These are phyloP conservation scores for Pisolithus albus DNA, from an alignment of 768 basidiomycete genomes.

Conservation along the genomic window DNA sequence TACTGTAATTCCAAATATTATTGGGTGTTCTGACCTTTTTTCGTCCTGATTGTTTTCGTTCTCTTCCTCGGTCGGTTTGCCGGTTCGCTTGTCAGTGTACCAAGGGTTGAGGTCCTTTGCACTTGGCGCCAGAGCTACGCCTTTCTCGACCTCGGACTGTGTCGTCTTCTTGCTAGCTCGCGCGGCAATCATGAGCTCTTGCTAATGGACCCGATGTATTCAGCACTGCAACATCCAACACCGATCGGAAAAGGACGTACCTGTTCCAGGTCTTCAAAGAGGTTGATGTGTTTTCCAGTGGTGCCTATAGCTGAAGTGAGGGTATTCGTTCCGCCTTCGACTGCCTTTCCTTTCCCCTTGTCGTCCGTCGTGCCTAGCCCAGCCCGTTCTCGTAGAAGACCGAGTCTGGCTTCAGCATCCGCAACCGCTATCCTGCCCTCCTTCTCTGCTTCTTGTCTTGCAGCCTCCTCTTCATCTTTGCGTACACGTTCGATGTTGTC, in stretches of 20 bases:
- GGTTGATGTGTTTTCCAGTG: constrained; percentile 68
- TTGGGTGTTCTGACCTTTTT: constrained; percentile 26
- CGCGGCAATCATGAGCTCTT: constrained; percentile 39
- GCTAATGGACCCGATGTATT: constrained; percentile 24
- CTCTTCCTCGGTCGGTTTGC: constrained; percentile 9
- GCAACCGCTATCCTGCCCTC: constrained; percentile 70
- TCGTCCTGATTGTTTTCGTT: constrained; percentile 29
- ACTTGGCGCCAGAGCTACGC: constrained; percentile 66
- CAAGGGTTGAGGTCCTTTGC: constrained; percentile 76
- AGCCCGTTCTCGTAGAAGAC: constrained; percentile 54
- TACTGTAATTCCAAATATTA: too few species aligned
- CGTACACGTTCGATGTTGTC: constrained; percentile 81
- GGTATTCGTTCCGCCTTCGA: constrained; percentile 26
- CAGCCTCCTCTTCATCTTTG: constrained; percentile 77
- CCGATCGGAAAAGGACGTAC: constrained; percentile 28
- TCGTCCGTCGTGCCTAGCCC: constrained; percentile 31
- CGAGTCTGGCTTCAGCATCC: constrained; percentile 75
- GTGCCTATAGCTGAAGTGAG: not conserved
- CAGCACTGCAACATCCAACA: not conserved
- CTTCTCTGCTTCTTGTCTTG: constrained; percentile 55
- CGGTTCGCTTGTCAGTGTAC: constrained; percentile 44
- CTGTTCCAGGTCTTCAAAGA: constrained; percentile 78
- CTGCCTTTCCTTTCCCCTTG: constrained; percentile 30
- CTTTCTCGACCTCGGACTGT: constrained; percentile 56
- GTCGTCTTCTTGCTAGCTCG: constrained; percentile 44